These are phyloP conservation scores for Parsonsia alboflavescens DNA, from an alignment of 257 asterid genomes.

Conservation along the genomic window DNA sequence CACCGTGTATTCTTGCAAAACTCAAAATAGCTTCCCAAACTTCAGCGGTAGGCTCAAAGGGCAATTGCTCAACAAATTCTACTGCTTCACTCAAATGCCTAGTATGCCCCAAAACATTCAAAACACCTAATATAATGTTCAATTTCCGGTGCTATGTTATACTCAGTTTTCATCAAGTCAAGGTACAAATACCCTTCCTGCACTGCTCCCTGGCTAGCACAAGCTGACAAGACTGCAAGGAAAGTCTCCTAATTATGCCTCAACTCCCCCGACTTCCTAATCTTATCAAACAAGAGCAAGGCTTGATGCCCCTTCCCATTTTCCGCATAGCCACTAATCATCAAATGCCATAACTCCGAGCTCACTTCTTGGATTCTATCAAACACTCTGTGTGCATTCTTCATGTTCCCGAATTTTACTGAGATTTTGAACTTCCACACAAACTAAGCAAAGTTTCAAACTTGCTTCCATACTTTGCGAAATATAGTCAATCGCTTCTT, in stretches of 20 bases:
- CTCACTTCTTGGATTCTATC: conserved; percentile 27
- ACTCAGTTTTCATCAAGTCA: conserved; percentile 32
- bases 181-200: conserved; percentile 30
- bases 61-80: conserved; percentile 35
- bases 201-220: conserved; percentile 32
- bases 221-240: conserved; percentile 29
- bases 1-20: conserved; percentile 33
- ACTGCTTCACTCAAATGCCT: conserved; percentile 38
- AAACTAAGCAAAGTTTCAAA: conserved; percentile 18
- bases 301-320: conserved; percentile 36
- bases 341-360: conserved; percentile 26
- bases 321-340: conserved; percentile 35
- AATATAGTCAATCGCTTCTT: conserved; percentile 30
- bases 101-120: conserved; percentile 30
- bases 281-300: conserved; percentile 30
- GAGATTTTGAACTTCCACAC: conserved; percentile 20
- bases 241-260: conserved; percentile 34
- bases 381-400: conserved; percentile 30
- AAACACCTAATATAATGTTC: conserved; percentile 33
- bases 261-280: conserved; percentile 28
- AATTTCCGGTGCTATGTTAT: conserved; percentile 21
- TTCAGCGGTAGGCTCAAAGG: conserved; percentile 31
- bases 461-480: conserved; percentile 21
- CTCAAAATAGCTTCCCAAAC: conserved; percentile 30
- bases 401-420: conserved; percentile 27